These are phyloP conservation scores for Erysimum cheiranthoides DNA, from an alignment of 345 rosid genomes.

Conservation along the genomic window DNA sequence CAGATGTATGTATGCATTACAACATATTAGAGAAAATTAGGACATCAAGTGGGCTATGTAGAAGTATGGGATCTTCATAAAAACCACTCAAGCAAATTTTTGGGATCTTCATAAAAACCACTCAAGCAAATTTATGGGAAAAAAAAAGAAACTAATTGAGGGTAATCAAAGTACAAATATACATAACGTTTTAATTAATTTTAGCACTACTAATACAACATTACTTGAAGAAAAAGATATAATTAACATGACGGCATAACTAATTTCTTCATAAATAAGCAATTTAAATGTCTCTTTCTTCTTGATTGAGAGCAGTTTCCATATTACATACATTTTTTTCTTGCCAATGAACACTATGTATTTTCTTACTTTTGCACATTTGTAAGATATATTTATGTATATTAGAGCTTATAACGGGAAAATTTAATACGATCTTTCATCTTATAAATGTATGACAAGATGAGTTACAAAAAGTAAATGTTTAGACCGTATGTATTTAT, in stretches of 20 bases:
- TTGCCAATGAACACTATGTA: conserved; percentile 5
- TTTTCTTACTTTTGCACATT: not conserved
- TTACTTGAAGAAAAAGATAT: conserved; percentile 20
- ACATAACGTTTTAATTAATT: conserved; percentile 9
- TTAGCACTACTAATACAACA: conserved; percentile 11
- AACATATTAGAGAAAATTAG: conserved; percentile 28
- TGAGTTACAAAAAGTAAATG: conserved; percentile 34
- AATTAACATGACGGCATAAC: conserved; percentile 25
- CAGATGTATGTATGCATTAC: not conserved
- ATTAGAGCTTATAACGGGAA: conserved; percentile 5
- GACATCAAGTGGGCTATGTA: not conserved
- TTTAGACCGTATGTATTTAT: conserved; percentile 29
- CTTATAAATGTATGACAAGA: conserved; percentile 41
- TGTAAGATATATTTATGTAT: not conserved
- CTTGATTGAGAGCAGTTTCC: conserved; percentile 18
- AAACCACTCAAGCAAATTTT: not conserved
- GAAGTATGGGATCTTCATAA: conserved; percentile 8
- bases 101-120: not conserved
- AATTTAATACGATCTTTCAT: conserved; percentile 27
- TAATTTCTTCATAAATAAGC: conserved; percentile 36
- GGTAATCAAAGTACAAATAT: not conserved
- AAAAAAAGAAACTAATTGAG: not conserved
- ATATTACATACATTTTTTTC: not conserved
- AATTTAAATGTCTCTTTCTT: conserved; percentile 40
- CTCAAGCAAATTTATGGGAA: not conserved